Percentiles rank a stretch among this genome's conserved stretches.
These are phyloP conservation scores for Kalmusia sp. DNA, from an alignment of 2,329 filamentous ascomycete species.

Conservation along the genomic window DNA sequence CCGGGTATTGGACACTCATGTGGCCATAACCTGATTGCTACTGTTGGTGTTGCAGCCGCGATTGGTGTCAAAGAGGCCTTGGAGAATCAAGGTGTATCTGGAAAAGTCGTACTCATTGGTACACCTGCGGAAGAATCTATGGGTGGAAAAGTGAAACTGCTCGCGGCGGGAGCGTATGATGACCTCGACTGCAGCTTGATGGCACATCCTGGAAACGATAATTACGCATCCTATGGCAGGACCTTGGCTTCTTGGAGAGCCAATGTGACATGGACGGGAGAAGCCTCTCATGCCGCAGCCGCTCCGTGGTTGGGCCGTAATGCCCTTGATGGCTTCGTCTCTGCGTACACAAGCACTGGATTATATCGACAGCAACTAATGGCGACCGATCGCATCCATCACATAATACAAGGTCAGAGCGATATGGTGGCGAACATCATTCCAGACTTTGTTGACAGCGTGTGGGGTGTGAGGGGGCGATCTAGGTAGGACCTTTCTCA, in stretches of 20 bases:
- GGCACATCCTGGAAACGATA: slow-evolving; percentile 43
- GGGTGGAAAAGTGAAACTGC: slow-evolving; percentile 54
- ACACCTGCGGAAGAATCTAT: slow-evolving; percentile 55
- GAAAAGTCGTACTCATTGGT: slow-evolving; percentile 48
- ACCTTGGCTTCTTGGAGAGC: slow-evolving; percentile 61
- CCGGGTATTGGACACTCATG: slow-evolving; percentile 53
- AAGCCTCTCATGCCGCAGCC: slow-evolving; percentile 43
- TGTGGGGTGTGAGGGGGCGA: slow-evolving; percentile 7
- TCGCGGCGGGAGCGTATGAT: slow-evolving; percentile 52
- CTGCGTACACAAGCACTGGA: slow-evolving; percentile 21
- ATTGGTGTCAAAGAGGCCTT: slow-evolving; percentile 45
- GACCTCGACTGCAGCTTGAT: slow-evolving; percentile 40
- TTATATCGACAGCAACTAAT: slow-evolving; percentile 23
- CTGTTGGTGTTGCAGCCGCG: slow-evolving; percentile 45
- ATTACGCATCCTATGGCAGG: slow-evolving; percentile 57
- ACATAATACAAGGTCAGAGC: slow-evolving; percentile 16
- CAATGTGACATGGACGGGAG: slow-evolving; percentile 58
- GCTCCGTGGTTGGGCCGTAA: slow-evolving; percentile 39
- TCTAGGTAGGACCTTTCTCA: not conserved
- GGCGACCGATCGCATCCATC: slow-evolving; percentile 21
- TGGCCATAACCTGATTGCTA: slow-evolving; percentile 54
- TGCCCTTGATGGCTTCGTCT: slow-evolving; percentile 24
- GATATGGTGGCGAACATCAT: slow-evolving; percentile 10
- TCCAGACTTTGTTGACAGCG: slow-evolving; percentile 7
- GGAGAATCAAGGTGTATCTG: slow-evolving; percentile 32